Percentiles rank a stretch among this genome's conserved stretches.
Conservation (phyloP, 2,329 filamentous ascomycete species). For the Clarireedia monteithiana region DNA sequence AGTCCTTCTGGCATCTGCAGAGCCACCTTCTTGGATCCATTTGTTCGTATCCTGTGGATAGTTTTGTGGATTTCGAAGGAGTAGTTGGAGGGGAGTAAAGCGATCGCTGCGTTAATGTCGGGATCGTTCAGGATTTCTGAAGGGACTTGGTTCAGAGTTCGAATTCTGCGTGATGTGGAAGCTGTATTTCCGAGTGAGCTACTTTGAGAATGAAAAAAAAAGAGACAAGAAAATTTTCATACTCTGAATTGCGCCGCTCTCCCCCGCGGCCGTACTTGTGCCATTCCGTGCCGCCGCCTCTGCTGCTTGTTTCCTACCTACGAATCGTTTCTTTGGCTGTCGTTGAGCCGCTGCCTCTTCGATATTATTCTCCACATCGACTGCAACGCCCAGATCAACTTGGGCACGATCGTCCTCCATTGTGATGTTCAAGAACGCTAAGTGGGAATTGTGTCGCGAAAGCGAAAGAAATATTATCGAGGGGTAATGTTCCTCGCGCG, state of each 20-base stretch:
- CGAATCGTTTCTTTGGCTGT: conserved; percentile 86
- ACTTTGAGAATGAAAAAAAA: neutral
- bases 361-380: conserved; percentile 52
- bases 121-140: conserved; percentile 77
- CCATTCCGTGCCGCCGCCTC: conserved; percentile 41
- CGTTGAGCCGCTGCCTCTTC: conserved; percentile 42
- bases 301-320: conserved; percentile 70
- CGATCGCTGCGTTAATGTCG: conserved; percentile 79
- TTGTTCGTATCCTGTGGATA: conserved; percentile 82
- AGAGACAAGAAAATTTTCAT: conserved; percentile 26
- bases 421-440: conserved; percentile 28
- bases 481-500: neutral
- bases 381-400: conserved; percentile 62
- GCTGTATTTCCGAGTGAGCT: conserved; percentile 38
- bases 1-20: conserved; percentile 97
- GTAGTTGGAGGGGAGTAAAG: conserved; percentile 88
- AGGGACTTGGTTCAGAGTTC: conserved; percentile 87
- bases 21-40: conserved; percentile 73
- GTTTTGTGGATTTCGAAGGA: conserved; percentile 98
- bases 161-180: conserved; percentile 60
- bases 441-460: neutral
- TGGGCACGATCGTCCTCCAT: conserved; percentile 70
- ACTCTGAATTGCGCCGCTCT: conserved; percentile 64
- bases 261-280: conserved; percentile 35
- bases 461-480: neutral